Evolutionary conservation across 352 stramenopile species (phyloP).

Genomic region (Phytophthora kernoviae): DNA sequence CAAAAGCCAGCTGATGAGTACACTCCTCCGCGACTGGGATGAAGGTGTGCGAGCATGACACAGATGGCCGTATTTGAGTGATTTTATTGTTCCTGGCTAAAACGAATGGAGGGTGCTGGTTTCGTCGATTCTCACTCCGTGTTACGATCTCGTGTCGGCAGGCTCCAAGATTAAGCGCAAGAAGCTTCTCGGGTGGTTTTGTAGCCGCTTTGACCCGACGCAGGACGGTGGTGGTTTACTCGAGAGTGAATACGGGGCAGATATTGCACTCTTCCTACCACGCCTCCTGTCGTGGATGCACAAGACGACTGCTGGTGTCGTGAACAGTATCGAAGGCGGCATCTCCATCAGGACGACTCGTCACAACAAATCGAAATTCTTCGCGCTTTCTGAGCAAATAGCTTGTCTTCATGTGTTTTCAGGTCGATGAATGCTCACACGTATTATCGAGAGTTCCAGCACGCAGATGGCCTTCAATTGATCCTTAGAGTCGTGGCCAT

Average conservation of each 20-base stretch:
- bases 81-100: no score
- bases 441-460: conserved; percentile 59
- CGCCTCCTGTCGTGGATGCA: conserved; percentile 74
- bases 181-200: conserved; percentile 62
- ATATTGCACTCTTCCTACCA: conserved; percentile 61
- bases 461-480: conserved; percentile 53
- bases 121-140: neutral
- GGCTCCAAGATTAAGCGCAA: conserved; percentile 56
- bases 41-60: conserved; percentile 51
- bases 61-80: no score
- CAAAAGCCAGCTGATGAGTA: conserved; percentile 46
- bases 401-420: conserved; percentile 60
- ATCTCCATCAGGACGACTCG: conserved; percentile 6
- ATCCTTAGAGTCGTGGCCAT: conserved; percentile 48
- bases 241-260: conserved; percentile 45
- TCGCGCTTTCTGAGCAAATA: conserved; percentile 54
- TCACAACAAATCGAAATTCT: conserved; percentile 13
- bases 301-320: conserved; percentile 31
- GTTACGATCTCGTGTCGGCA: conserved; percentile 9
- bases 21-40: conserved; percentile 69
- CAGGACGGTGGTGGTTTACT: conserved; percentile 30
- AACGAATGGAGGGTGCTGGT: neutral
- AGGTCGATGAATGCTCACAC: conserved; percentile 33
- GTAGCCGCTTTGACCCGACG: conserved; percentile 25
- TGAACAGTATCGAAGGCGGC: conserved; percentile 10